Percentiles rank a stretch among this genome's conserved stretches.
Evolutionary conservation across 805 yeast genomes (phyloP).

Genomic region (Torulaspora franciscae): DNA sequence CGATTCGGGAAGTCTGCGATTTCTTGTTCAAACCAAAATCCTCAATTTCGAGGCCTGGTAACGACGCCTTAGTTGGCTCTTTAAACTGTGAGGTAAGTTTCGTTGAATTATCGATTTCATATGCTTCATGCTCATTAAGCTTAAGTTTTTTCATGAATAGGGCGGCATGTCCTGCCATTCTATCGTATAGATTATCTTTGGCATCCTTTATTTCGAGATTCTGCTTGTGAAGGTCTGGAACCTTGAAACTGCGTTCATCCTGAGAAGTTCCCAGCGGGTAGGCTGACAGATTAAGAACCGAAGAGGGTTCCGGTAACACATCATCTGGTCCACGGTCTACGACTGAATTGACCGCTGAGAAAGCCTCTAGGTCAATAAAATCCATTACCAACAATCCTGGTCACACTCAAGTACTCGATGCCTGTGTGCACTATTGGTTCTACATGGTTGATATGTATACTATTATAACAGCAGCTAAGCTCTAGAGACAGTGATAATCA

Average conservation of each 20-base stretch:
- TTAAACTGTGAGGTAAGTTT: constrained; percentile 4
- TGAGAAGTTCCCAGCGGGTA: constrained; percentile 1
- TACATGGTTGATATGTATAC: too few relatives aligned
- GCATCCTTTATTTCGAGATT: constrained; percentile 1
- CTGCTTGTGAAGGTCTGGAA: constrained; percentile 9
- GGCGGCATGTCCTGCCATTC: constrained; percentile 23
- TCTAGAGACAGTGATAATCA: too few relatives aligned
- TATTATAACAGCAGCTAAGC: too few relatives aligned
- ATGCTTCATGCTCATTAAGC: constrained; percentile 4
- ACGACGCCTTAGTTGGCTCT: constrained; percentile 12
- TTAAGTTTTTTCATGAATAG: constrained; percentile 14
- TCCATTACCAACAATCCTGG: constrained; percentile 29
- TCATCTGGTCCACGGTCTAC: constrained; percentile 15
- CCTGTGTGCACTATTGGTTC: too few relatives aligned
- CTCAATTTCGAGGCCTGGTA: constrained; percentile 2
- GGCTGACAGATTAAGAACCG: constrained; percentile 25
- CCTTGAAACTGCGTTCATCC: constrained; percentile 11
- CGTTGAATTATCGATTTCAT: background rate
- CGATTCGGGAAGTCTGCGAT: constrained; percentile 14
- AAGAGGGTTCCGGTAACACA: constrained; percentile 30
- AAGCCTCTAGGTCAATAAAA: constrained; percentile 48
- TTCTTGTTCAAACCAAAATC: background rate
- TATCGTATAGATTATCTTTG: constrained; percentile 16
- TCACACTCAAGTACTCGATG: background rate
- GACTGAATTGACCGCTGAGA: constrained; percentile 32